Conservation (phyloP, 2,329 filamentous ascomycete species). For the Penicillium crustosum region DNA sequence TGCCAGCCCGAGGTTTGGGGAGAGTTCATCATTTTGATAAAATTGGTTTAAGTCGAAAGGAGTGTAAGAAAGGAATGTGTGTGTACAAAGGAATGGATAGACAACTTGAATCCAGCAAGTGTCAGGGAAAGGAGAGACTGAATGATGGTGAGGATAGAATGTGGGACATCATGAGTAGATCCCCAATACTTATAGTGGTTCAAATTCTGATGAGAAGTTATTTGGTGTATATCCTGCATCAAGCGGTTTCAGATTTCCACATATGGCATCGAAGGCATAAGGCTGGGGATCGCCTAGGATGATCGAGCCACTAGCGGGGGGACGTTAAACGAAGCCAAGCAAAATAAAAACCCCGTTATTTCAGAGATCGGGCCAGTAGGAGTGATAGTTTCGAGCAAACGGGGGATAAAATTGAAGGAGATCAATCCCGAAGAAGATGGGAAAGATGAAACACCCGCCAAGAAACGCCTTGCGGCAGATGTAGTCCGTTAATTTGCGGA, state of each 20-base stretch:
- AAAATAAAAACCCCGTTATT: not conserved
- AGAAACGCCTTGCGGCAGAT: conserved; percentile 11
- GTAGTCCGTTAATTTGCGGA: conserved; percentile 6
- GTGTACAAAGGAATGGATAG: conserved; percentile 6
- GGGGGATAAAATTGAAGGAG: not conserved
- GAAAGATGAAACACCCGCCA: conserved; percentile 8
- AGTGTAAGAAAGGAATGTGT: conserved; percentile 6
- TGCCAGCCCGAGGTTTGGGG: not conserved
- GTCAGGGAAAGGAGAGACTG: conserved; percentile 6
- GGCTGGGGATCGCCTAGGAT: not conserved
- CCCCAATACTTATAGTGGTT: not conserved
- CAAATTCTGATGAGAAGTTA: not conserved
- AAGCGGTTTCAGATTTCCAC: not conserved
- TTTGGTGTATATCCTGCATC: not conserved
- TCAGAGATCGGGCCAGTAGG: not conserved
- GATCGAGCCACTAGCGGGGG: conserved; percentile 1
- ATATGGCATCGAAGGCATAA: not conserved
- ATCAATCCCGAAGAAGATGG: not conserved
- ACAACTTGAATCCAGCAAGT: conserved; percentile 13
- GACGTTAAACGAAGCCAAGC: conserved; percentile 4
- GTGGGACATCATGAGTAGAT: not conserved
- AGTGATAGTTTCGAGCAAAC: not conserved
- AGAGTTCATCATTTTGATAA: not conserved
- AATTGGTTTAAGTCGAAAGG: not conserved
- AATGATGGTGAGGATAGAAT: not conserved